Percentiles rank a stretch among this genome's conserved stretches.
Evolutionary conservation across 805 yeast species (phyloP).

Genomic region (Myxozyma melibiosi): DNA sequence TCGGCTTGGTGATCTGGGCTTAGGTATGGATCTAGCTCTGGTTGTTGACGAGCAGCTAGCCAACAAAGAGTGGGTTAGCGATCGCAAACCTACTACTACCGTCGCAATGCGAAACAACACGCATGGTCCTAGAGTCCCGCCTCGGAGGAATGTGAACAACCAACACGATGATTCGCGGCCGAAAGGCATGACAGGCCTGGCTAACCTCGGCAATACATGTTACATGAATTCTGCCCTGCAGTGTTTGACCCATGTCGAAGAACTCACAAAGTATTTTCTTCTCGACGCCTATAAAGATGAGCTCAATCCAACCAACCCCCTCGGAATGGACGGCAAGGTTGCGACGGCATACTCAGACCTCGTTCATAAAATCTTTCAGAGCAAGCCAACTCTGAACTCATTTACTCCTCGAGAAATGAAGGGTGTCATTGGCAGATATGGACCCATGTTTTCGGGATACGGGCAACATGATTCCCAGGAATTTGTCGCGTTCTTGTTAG

Average conservation of each 20-base stretch:
- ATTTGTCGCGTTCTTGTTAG: constrained; percentile 81
- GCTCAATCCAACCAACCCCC: constrained; percentile 73
- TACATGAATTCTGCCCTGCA: constrained; percentile 95
- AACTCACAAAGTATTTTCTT: constrained; percentile 72
- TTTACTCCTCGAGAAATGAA: constrained; percentile 78
- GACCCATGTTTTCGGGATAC: constrained; percentile 75
- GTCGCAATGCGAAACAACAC: not conserved
- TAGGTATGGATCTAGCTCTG: constrained; percentile 10
- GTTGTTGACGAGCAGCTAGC: constrained; percentile 22
- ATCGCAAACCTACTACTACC: not conserved
- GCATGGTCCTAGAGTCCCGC: not conserved
- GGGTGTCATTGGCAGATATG: constrained; percentile 72
- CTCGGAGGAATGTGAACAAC: not conserved
- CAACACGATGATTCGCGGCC: constrained; percentile 11
- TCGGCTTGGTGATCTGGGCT: constrained; percentile 14
- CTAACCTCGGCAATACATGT: constrained; percentile 86
- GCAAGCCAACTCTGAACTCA: not conserved
- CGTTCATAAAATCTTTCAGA: constrained; percentile 57
- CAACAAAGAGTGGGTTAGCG: constrained; percentile 24
- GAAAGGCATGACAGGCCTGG: constrained; percentile 60
- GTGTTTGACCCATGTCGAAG: constrained; percentile 84
- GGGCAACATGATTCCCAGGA: constrained; percentile 95
- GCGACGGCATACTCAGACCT: constrained; percentile 75
- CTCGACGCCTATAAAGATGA: constrained; percentile 63
- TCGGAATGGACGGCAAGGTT: constrained; percentile 81